phyloP scores from a whole-genome alignment of 1,139 yeast genomes.

The Yamadazyma dushanensis region DNA sequence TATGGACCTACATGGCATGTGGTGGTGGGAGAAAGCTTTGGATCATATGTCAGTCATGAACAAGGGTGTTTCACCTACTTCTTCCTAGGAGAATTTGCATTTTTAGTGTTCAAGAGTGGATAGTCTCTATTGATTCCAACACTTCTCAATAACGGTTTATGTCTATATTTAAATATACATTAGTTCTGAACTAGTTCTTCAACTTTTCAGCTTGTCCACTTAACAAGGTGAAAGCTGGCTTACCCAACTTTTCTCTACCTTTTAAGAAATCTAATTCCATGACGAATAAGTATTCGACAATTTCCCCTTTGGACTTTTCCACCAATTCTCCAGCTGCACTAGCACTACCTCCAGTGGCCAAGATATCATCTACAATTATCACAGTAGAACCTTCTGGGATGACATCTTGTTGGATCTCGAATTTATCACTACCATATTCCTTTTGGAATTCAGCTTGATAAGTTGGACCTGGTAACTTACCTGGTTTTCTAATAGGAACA shows the following conservation, averaged over 20 bases:
- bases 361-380: slow-evolving; percentile 88
- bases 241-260: slow-evolving; percentile 85
- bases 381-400: slow-evolving; percentile 81
- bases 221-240: slow-evolving; percentile 84
- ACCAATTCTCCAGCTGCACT: slow-evolving; percentile 89
- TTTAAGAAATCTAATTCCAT: slow-evolving; percentile 93
- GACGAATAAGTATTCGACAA: slow-evolving; percentile 80
- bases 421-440: slow-evolving; percentile 89
- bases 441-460: slow-evolving; percentile 74
- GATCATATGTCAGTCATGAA: slow-evolving; percentile 90
- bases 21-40: slow-evolving; percentile 90
- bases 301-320: slow-evolving; percentile 59
- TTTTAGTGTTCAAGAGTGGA: slow-evolving; percentile 78
- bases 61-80: slow-evolving; percentile 83
- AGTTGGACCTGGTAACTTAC: slow-evolving; percentile 89
- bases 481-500: slow-evolving; percentile 92
- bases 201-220: slow-evolving; percentile 71
- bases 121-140: slow-evolving; percentile 14
- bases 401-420: slow-evolving; percentile 84
- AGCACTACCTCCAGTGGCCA: slow-evolving; percentile 98
- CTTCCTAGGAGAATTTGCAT: slow-evolving; percentile 78
- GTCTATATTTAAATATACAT: slow-evolving; percentile 1
- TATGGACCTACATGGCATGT: slow-evolving; percentile 95
- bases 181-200: slow-evolving; percentile 2
- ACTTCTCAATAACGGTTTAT: neutral